phyloP scores from a whole-genome alignment of 805 yeast species.

The Metschnikowia lunata region DNA sequence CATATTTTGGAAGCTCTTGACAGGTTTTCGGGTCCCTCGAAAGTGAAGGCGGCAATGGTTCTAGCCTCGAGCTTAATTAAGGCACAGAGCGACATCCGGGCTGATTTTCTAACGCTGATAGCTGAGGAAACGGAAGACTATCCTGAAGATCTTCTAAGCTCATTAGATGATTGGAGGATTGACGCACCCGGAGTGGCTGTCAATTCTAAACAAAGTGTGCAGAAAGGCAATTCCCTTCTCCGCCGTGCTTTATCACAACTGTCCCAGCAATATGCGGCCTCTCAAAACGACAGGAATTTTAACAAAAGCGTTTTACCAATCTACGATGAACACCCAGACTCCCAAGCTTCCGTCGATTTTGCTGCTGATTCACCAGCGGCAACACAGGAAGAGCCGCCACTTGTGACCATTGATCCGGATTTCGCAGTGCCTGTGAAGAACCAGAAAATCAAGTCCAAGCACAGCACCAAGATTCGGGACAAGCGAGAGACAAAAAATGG shows the following conservation, averaged over 20 bases:
- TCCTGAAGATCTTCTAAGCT: constrained; percentile 5
- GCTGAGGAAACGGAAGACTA: constrained; percentile 3
- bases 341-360: too few species aligned
- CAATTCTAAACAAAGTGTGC: neutral
- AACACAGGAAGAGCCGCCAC: neutral
- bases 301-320: too few species aligned
- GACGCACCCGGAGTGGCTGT: neutral
- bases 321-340: too few species aligned
- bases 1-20: constrained; percentile 1
- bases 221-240: neutral
- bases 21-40: neutral
- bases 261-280: constrained; percentile 4
- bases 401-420: neutral
- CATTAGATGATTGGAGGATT: constrained; percentile 8
- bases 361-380: too few species aligned
- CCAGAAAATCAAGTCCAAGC: too few species aligned
- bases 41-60: constrained; percentile 9
- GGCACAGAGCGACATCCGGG: constrained; percentile 4
- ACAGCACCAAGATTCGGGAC: too few species aligned
- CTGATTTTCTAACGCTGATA: constrained; percentile 4
- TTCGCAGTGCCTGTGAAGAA: too few species aligned
- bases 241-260: constrained; percentile 11
- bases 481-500: too few species aligned
- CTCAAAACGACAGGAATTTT: neutral
- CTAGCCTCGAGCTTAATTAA: constrained; percentile 7